phyloP scores from a whole-genome alignment of 2,329 filamentous ascomycete species.

The Nemania sp. region DNA sequence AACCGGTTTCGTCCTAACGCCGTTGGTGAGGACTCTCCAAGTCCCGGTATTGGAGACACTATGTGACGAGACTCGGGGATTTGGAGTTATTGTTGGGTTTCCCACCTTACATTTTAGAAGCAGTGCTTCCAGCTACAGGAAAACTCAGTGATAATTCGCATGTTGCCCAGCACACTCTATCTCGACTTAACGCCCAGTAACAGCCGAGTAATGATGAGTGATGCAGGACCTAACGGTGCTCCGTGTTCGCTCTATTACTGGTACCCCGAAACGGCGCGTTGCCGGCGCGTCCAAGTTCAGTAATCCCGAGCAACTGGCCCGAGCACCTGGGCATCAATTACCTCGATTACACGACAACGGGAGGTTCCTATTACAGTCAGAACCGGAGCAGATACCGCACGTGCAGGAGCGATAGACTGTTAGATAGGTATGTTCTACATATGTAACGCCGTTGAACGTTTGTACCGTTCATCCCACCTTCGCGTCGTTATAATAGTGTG shows the following conservation, averaged over 20 bases:
- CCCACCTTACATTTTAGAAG: too few relatives aligned
- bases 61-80: too few relatives aligned
- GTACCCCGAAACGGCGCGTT: constrained; percentile 12
- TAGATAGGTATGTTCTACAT: constrained; percentile 13
- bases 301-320: constrained; percentile 26
- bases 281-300: constrained; percentile 27
- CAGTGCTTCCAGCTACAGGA: neutral
- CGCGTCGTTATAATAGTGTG: too few relatives aligned
- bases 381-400: constrained; percentile 7
- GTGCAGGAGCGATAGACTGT: too few relatives aligned
- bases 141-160: neutral
- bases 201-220: constrained; percentile 7
- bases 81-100: too few relatives aligned
- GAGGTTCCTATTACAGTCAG: constrained; percentile 18
- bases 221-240: constrained; percentile 9
- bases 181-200: neutral
- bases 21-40: too few relatives aligned
- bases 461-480: too few relatives aligned
- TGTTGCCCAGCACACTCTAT: neutral
- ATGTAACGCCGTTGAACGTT: too few relatives aligned
- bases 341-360: constrained; percentile 5
- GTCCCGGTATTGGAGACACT: too few relatives aligned
- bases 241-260: constrained; percentile 1
- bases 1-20: neutral
- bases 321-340: too few relatives aligned